phyloP scores from a whole-genome alignment of 2,329 filamentous ascomycete species.

The Xylariales sp. region DNA sequence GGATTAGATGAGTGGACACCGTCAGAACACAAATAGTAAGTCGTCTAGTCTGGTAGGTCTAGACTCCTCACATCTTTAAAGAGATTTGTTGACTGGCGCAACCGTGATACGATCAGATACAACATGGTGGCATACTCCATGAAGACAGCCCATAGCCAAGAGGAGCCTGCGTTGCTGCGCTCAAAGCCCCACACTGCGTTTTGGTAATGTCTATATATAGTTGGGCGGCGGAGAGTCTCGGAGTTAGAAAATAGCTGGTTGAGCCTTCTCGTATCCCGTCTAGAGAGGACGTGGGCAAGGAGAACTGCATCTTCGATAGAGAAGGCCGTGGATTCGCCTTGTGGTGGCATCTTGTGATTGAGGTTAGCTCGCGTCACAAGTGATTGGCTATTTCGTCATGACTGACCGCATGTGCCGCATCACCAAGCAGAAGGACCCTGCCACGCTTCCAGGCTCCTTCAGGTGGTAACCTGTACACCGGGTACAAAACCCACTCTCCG shows the following conservation, averaged over 20 bases:
- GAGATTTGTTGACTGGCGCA: background rate
- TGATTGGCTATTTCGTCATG: background rate
- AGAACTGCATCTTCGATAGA: background rate
- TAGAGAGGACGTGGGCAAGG: background rate
- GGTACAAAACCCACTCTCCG: background rate
- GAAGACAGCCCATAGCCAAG: background rate
- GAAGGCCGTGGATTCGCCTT: background rate
- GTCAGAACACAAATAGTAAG: too few species aligned
- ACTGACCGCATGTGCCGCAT: background rate
- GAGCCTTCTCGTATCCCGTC: background rate
- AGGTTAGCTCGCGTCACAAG: too few species aligned
- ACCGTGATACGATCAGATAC: background rate
- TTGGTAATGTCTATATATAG: background rate
- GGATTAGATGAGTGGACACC: too few species aligned
- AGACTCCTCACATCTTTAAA: background rate
- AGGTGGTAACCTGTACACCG: background rate
- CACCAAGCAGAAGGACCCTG: background rate
- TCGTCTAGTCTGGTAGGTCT: background rate
- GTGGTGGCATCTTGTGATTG: background rate
- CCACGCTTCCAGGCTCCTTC: background rate
- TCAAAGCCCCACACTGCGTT: background rate
- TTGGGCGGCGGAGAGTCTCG: background rate
- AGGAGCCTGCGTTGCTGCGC: background rate
- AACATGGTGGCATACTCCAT: slow-evolving; percentile 1
- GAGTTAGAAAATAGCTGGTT: background rate